These are phyloP conservation scores for Vaccinium corymbosum DNA, from an alignment of 148 eudicot genomes.

Conservation along the genomic window DNA sequence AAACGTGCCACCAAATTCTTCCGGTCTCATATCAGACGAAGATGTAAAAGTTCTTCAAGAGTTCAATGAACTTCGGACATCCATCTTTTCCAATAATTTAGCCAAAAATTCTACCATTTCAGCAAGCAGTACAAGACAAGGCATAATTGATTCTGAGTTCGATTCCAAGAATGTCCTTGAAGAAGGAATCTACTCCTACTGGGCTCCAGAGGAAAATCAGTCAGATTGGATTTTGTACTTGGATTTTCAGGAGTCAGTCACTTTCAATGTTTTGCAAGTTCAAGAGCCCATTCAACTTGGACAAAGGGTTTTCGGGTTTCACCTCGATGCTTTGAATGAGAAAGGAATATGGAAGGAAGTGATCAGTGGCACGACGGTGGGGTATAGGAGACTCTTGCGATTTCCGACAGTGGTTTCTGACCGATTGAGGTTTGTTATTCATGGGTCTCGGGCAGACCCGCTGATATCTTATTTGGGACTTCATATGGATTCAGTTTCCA, in stretches of 20 bases:
- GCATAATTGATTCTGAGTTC: slow-evolving; percentile 28
- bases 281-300: slow-evolving; percentile 91
- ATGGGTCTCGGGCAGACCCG: slow-evolving; percentile 57
- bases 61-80: slow-evolving; percentile 49
- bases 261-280: slow-evolving; percentile 61
- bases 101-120: slow-evolving; percentile 44
- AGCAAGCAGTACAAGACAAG: slow-evolving; percentile 61
- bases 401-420: slow-evolving; percentile 42
- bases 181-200: slow-evolving; percentile 57
- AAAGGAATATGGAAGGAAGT: slow-evolving; percentile 47
- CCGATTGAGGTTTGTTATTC: slow-evolving; percentile 52
- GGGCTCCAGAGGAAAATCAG: slow-evolving; percentile 59
- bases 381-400: slow-evolving; percentile 53
- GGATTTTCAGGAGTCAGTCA: slow-evolving; percentile 35
- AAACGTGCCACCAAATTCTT: slow-evolving; percentile 83
- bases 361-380: slow-evolving; percentile 60
- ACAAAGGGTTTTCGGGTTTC: slow-evolving; percentile 56
- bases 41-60: slow-evolving; percentile 65
- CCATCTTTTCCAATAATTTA: slow-evolving; percentile 58
- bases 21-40: slow-evolving; percentile 71
- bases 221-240: slow-evolving; percentile 48
- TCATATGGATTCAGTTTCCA: slow-evolving; percentile 53
- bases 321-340: slow-evolving; percentile 42
- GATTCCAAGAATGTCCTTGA: slow-evolving; percentile 37
- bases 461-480: slow-evolving; percentile 56